Percentiles rank a stretch among this genome's conserved stretches.
phyloP scores from a whole-genome alignment of 371 early-diverging fungal genomes.

The Apophysomyces trapeziformis region DNA sequence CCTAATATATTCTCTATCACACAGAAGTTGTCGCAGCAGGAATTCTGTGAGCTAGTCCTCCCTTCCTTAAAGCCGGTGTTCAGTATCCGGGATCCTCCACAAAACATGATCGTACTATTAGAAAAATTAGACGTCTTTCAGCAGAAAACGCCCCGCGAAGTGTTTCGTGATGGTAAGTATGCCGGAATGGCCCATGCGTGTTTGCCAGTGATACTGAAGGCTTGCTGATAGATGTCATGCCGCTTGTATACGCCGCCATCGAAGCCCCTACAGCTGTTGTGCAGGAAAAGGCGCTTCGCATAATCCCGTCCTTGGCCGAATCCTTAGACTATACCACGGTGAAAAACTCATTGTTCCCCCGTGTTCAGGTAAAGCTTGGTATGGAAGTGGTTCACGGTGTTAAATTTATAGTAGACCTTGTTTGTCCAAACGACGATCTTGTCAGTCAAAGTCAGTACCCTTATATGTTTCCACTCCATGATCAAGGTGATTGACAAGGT shows the following conservation, averaged over 20 bases:
- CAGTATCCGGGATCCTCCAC: slow-evolving; percentile 63
- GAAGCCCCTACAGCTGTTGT: slow-evolving; percentile 65
- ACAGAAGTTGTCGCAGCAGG: slow-evolving; percentile 62
- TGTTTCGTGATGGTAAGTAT: slow-evolving; percentile 58
- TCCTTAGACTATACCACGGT: slow-evolving; percentile 73
- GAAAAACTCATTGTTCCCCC: slow-evolving; percentile 74
- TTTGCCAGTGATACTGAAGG: background rate
- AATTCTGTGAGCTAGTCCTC: slow-evolving; percentile 67
- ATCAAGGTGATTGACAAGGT: slow-evolving; percentile 76
- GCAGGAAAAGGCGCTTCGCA: slow-evolving; percentile 79
- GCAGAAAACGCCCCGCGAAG: slow-evolving; percentile 63
- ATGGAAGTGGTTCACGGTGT: background rate
- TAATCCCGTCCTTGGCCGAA: slow-evolving; percentile 65
- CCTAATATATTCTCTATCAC: slow-evolving; percentile 76
- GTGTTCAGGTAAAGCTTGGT: slow-evolving; percentile 58
- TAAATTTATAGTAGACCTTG: slow-evolving; percentile 43
- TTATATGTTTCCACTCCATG: slow-evolving; percentile 78
- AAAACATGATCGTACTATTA: slow-evolving; percentile 66
- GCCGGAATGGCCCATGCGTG: background rate
- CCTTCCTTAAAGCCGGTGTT: slow-evolving; percentile 71
- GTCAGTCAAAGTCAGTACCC: slow-evolving; percentile 74
- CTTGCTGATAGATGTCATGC: slow-evolving; percentile 65
- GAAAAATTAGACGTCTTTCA: slow-evolving; percentile 68
- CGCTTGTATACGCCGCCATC: slow-evolving; percentile 73
- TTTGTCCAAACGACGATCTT: slow-evolving; percentile 72